Conservation (phyloP, 768 basidiomycete species). For the Trametes sanguinea region DNA sequence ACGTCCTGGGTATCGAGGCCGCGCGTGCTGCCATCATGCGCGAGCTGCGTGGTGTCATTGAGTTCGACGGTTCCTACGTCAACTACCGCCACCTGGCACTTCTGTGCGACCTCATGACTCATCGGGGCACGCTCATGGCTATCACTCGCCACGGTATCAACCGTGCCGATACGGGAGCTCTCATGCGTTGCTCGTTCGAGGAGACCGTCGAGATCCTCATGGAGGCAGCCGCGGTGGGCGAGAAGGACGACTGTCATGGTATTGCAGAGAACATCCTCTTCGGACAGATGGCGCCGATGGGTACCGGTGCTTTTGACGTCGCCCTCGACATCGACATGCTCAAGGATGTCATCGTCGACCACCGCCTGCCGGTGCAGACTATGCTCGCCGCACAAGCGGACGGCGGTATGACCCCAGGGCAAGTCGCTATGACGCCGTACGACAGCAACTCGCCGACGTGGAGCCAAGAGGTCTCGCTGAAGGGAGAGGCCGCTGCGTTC, state of each 20-base stretch:
- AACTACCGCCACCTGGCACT: slow-evolving; percentile 96
- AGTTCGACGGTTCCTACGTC: slow-evolving; percentile 99
- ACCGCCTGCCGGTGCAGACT: slow-evolving; percentile 79
- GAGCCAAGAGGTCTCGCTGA: slow-evolving; percentile 68
- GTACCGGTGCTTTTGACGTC: slow-evolving; percentile 95
- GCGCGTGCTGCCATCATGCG: slow-evolving; percentile 92
- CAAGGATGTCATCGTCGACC: slow-evolving; percentile 97
- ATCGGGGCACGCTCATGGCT: slow-evolving; percentile 92
- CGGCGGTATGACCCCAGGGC: slow-evolving; percentile 88
- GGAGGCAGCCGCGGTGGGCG: slow-evolving; percentile 97
- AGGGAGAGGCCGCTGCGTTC: slow-evolving; percentile 87
- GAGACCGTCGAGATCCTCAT: slow-evolving; percentile 99
- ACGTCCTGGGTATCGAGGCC: slow-evolving; percentile 95
- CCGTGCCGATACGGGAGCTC: slow-evolving; percentile 96
- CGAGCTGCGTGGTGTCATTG: slow-evolving; percentile 93
- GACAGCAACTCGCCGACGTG: slow-evolving; percentile 88
- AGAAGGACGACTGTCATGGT: slow-evolving; percentile 97
- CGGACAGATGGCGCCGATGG: slow-evolving; percentile 99
- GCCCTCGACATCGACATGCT: slow-evolving; percentile 97
- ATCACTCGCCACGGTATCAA: slow-evolving; percentile 99
- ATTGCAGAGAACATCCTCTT: slow-evolving; percentile 99
- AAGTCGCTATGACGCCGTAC: slow-evolving; percentile 96
- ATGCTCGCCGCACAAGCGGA: slow-evolving; percentile 79
- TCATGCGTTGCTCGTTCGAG: slow-evolving; percentile 99
- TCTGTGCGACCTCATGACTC: slow-evolving; percentile 98